Evolutionary conservation across 2,329 filamentous ascomycete genomes (phyloP), one percentile per base, ranked within the genome.

Genomic region (Fusarium neocosmosporiellum): DNA sequence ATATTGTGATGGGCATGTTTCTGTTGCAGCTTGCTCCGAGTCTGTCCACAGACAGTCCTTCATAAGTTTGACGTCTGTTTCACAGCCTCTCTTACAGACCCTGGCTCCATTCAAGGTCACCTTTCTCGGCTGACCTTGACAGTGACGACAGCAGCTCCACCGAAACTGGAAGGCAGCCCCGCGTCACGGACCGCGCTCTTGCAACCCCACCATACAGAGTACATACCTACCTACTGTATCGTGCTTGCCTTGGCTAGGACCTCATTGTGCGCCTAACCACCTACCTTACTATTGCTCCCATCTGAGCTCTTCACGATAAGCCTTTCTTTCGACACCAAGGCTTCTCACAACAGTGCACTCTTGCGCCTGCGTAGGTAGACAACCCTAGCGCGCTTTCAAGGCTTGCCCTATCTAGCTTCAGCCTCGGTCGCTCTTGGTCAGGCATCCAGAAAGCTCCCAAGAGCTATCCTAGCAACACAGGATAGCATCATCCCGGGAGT

Each of bases 141-240:
- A 68, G 67, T 73, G 71, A 73, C 71, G 71, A 73, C 70, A 73
- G 37, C 16, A 60, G 55, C 60, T 53, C 71, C 67, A 66, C 71
- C 50, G 34, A 63, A 71, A 62, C 48, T 66, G 69, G 66, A 37
- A 71, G 63, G 59, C 24, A 65, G 71, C 71, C 71, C 71, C 67
- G 67, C 71, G 64, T 59, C 71, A 71, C 55, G 48, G 60, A 59
- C 58, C 41, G 48, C 67, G 39, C 70, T 63, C 66, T 69, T 63
- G 41, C 29, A 68, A 68, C 70, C 63, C 71, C 67, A 63, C 70
- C 65, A 71, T 65, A 60, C n/a, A n/a, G n/a, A n/a, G n/a, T n/a
- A n/a, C 39, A 24, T 31, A 63, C 7, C 22, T 8, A 43, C 20
- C 20, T 43, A 24, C 39, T 43, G 39, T 43, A 43, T 43, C 39